These are phyloP conservation scores for Crithidia sp. DNA, from an alignment of 208 protist genomes.

Conservation along the genomic window DNA sequence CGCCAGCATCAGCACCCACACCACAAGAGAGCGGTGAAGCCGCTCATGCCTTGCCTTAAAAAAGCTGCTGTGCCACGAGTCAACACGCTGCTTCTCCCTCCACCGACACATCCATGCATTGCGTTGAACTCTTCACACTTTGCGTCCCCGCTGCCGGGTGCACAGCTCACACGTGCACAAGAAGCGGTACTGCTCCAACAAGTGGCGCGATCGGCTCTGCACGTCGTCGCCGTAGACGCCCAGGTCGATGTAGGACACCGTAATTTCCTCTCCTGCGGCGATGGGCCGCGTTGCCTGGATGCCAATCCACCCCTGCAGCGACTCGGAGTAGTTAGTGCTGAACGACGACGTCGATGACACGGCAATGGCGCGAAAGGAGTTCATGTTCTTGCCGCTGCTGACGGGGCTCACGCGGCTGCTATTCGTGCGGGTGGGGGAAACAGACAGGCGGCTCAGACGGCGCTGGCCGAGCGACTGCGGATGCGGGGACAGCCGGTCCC, in stretches of 20 bases:
- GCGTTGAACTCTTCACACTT: slow-evolving; percentile 4
- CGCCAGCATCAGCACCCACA: no score
- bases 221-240: slow-evolving; percentile 50
- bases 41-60: no score
- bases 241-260: slow-evolving; percentile 84
- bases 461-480: neutral
- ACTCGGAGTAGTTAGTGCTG: slow-evolving; percentile 19
- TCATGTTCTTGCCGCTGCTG: slow-evolving; percentile 7
- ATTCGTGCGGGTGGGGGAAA: neutral
- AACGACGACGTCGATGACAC: slow-evolving; percentile 18
- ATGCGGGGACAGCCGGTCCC: neutral
- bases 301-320: slow-evolving; percentile 37
- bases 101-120: neutral
- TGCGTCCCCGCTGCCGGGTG: slow-evolving; percentile 36
- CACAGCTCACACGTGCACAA: slow-evolving; percentile 65
- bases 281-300: slow-evolving; percentile 64
- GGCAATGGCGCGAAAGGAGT: slow-evolving; percentile 25
- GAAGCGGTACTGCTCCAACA: slow-evolving; percentile 80
- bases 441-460: neutral
- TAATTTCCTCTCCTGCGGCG: slow-evolving; percentile 74
- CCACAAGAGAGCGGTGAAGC: no score
- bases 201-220: slow-evolving; percentile 35
- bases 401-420: neutral
- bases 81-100: neutral
- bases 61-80: no score